Conservation (phyloP, 345 rosid genomes). For the Punica granatum region DNA sequence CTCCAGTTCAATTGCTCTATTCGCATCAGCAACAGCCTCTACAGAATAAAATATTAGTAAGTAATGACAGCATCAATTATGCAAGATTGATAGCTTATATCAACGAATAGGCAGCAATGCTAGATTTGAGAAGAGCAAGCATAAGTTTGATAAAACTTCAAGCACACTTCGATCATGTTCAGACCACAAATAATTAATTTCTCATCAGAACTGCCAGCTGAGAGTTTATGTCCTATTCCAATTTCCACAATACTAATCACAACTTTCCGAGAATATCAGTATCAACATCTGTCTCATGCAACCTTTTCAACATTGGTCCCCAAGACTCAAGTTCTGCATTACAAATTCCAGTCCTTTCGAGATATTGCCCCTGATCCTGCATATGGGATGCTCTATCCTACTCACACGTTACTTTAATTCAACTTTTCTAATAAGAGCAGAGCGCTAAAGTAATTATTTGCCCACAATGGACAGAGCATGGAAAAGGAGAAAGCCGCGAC, state of each 20-base stretch:
- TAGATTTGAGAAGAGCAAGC: background rate
- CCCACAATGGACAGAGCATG: background rate
- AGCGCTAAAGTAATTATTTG: background rate
- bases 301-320: no score
- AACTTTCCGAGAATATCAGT: no score
- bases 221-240: no score
- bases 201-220: no score
- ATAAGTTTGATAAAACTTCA: background rate
- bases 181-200: background rate
- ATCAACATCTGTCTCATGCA: no score
- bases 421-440: background rate
- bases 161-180: background rate
- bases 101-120: background rate
- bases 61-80: background rate
- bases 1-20: conserved; percentile 69
- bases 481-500: background rate
- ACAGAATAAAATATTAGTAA: conserved; percentile 8
- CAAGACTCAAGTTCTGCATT: no score
- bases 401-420: background rate
- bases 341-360: background rate
- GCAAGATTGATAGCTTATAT: background rate
- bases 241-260: no score
- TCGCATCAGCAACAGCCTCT: conserved; percentile 90
- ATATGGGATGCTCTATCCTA: background rate
- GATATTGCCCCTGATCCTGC: background rate